Conservation (phyloP, 345 rosid genomes). For the Dimocarpus longan region DNA sequence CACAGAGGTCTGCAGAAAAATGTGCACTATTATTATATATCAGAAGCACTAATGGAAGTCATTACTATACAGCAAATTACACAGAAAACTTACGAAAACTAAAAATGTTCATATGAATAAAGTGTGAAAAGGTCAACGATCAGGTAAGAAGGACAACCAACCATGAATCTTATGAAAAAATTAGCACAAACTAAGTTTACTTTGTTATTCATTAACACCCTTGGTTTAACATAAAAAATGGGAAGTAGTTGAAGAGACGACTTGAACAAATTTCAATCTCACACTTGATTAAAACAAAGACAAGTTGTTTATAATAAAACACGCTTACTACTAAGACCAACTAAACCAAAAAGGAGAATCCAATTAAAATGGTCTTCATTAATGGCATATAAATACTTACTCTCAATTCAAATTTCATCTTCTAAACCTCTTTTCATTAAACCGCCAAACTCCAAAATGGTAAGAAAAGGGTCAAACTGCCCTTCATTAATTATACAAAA, state of each 20-base stretch:
- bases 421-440: no score
- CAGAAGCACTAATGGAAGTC: conserved; percentile 18
- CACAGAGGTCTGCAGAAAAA: conserved; percentile 72
- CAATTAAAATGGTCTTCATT: no score
- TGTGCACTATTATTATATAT: background rate
- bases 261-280: background rate
- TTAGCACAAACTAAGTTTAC: background rate
- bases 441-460: no score
- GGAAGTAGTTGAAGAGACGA: no score
- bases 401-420: no score
- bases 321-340: background rate
- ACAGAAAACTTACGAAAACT: background rate
- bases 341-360: no score
- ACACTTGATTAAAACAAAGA: background rate
- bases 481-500: no score
- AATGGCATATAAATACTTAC: no score
- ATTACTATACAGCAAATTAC: background rate
- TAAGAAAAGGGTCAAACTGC: no score
- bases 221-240: no score
- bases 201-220: background rate
- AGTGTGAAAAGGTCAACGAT: background rate
- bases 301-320: background rate
- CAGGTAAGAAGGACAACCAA: background rate
- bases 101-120: background rate
- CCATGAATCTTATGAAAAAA: background rate